Evolutionary conservation across 163 green algal species (phyloP), one percentile per base, ranked within the genome.

Genomic region (Volvox carteri): DNA sequence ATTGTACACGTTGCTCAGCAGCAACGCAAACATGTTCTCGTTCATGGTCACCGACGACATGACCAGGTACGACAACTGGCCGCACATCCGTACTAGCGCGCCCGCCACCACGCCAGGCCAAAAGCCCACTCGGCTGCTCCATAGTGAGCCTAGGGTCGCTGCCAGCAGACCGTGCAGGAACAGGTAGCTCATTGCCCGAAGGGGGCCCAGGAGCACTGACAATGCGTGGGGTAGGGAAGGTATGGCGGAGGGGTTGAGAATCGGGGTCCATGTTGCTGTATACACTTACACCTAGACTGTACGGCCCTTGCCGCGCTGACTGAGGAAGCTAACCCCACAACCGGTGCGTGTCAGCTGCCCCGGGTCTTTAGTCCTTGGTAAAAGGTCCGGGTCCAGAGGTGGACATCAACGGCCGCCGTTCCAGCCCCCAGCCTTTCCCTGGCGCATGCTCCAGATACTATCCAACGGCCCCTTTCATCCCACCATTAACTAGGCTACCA

Each of bases 171-270:
- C 96, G 85, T 98, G 95, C 11, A 97, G 90, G 0, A 97, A 91
- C n/a, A 98, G 46, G 77, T 98, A 99, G 8, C 91, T 95, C 1
- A 93, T 50, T 7, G 95, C 94, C 9, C 93, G 88, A 14, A 99
- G 79, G 1, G 96, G 96, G 1, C 97, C 97, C 58, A 97, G 88
- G 54, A 99, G 91, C 25, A 98, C 95, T 97, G 95, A n/a, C n/a
- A n/a, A n/a, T n/a, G n/a, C 23, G 65, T 37, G 19, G 9, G 58
- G 30, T 7, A 54, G 39, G 1, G 41, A 41, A 23, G 19, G 68
- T 11, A 4, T 72, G 33, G 60, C 44, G 56, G 78, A 30, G 76
- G 5, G 16, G 48, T 37, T 41, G 39, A 70, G 73, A n/a, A n/a
- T n/a, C n/a, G n/a, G n/a, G n/a, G n/a, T n/a, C n/a, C n/a, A n/a